phyloP scores from a whole-genome alignment of 352 stramenopile genomes.

The Pythium angustatum region DNA sequence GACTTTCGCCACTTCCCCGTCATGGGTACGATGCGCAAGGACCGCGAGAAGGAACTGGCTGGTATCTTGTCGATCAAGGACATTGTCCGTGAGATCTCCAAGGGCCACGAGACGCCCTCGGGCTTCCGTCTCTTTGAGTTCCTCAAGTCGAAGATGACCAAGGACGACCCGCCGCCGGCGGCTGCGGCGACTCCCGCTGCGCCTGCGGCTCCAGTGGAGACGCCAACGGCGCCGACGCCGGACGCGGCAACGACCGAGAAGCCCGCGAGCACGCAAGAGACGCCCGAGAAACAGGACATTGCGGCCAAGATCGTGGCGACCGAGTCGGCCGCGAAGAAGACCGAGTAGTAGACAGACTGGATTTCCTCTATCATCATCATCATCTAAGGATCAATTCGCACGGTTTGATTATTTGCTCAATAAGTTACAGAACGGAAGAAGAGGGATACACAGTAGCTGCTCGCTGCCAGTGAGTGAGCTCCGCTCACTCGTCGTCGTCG shows the following conservation, averaged over 20 bases:
- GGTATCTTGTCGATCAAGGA: slow-evolving; percentile 86
- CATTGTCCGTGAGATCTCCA: slow-evolving; percentile 84
- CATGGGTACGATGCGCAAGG: slow-evolving; percentile 69
- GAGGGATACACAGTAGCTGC: not conserved
- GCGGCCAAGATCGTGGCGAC: slow-evolving; percentile 5
- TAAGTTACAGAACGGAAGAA: slow-evolving; percentile 30
- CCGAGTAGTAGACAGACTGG: too few relatives aligned
- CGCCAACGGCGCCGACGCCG: not conserved
- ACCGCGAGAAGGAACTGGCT: slow-evolving; percentile 78
- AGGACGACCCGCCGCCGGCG: slow-evolving; percentile 36
- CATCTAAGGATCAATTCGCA: not conserved
- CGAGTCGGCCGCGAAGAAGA: slow-evolving; percentile 14
- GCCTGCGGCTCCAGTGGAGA: slow-evolving; percentile 3
- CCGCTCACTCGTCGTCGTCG: slow-evolving; percentile 33
- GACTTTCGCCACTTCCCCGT: slow-evolving; percentile 86
- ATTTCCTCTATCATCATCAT: too few relatives aligned
- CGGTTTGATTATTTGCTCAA: slow-evolving; percentile 20
- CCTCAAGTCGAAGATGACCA: slow-evolving; percentile 79
- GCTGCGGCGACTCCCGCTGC: slow-evolving; percentile 7
- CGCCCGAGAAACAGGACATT: slow-evolving; percentile 19
- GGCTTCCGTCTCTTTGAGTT: slow-evolving; percentile 86
- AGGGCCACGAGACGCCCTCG: slow-evolving; percentile 66
- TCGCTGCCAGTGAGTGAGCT: too few relatives aligned
- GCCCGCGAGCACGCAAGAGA: slow-evolving; percentile 12
- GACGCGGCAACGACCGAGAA: slow-evolving; percentile 9